Conservation (phyloP, 331 rosid species). For the Quercus lobata region DNA sequence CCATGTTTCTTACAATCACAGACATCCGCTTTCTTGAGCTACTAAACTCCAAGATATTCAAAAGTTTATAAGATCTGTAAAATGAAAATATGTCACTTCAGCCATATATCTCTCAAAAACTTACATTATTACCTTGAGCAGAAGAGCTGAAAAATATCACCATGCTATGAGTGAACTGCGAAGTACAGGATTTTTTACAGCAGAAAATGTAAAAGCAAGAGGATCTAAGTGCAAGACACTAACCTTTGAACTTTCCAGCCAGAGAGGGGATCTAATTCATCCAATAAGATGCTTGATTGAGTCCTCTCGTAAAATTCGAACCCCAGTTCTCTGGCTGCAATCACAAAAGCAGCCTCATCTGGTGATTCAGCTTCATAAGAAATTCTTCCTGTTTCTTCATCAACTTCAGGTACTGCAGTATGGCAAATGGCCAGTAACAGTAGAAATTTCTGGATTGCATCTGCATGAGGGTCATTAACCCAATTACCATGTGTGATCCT, state of each 20-base stretch:
- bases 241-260: background rate
- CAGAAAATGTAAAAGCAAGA: background rate
- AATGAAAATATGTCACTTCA: background rate
- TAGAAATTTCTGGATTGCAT: background rate
- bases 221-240: background rate
- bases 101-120: too few relatives aligned
- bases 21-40: conserved; percentile 41
- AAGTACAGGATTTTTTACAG: background rate
- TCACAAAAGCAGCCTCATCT: conserved; percentile 39
- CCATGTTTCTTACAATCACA: conserved; percentile 26
- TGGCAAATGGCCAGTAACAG: conserved; percentile 42
- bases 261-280: conserved; percentile 17
- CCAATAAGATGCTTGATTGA: conserved; percentile 23
- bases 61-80: conserved; percentile 31
- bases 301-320: conserved; percentile 31
- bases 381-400: conserved; percentile 6
- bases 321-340: conserved; percentile 36
- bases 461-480: too few relatives aligned
- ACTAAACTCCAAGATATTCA: conserved; percentile 35
- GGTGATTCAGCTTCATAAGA: conserved; percentile 51
- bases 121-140: too few relatives aligned
- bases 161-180: too few relatives aligned
- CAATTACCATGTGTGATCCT: conserved; percentile 27
- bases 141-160: too few relatives aligned
- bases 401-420: conserved; percentile 35